Conservation (phyloP, 2,329 filamentous ascomycete genomes). For the Fusarium musae region DNA sequence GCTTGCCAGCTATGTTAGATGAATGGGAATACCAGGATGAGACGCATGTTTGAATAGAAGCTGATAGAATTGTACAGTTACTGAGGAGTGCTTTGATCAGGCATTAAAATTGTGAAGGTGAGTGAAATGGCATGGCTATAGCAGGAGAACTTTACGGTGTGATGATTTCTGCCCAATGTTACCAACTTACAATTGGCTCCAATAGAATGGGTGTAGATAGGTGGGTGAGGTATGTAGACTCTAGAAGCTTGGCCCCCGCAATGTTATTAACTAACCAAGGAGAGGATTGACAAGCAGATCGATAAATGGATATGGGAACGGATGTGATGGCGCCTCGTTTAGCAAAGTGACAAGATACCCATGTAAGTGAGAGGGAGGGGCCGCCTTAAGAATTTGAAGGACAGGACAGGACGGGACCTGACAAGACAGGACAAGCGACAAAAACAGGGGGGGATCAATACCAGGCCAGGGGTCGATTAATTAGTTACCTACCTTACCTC, state of each 20-base stretch:
- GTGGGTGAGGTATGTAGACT: background rate
- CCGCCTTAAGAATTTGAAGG: background rate
- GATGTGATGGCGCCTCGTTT: constrained; percentile 10
- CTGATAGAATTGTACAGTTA: constrained; percentile 33
- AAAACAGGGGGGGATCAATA: constrained; percentile 11
- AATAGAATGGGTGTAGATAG: background rate
- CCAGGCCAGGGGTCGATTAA: constrained; percentile 2
- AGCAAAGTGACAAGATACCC: constrained; percentile 14
- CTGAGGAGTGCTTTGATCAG: background rate
- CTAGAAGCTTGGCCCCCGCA: constrained; percentile 23
- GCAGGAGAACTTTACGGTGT: constrained; percentile 22
- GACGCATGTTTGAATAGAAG: constrained; percentile 36
- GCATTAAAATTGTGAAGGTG: background rate
- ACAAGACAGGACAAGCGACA: background rate
- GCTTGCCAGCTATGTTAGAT: constrained; percentile 26
- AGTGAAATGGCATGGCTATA: background rate
- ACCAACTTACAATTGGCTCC: constrained; percentile 5
- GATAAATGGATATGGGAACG: constrained; percentile 3
- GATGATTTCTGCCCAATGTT: constrained; percentile 38
- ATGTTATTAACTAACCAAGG: constrained; percentile 7
- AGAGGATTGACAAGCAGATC: constrained; percentile 38
- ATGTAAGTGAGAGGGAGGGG: constrained; percentile 19
- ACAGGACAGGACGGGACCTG: background rate
- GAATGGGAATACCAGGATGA: constrained; percentile 32
- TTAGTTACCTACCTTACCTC: background rate